Base-by-base conservation (phyloP, 306 rosid species). In the Rosa rugosa region DNA sequence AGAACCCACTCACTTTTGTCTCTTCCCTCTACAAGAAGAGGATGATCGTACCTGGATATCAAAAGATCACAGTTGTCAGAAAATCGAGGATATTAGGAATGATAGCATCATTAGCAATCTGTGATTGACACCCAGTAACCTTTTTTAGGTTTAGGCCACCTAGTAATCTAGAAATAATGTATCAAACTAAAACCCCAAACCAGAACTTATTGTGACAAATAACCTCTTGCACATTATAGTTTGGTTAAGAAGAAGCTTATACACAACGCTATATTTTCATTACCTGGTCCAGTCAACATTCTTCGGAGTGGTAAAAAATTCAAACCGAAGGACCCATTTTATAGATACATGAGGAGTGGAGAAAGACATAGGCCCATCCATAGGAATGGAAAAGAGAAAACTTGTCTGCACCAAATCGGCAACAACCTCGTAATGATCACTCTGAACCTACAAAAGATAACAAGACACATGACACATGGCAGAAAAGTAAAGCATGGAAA, bases 281-380 rank as follows among this genome's bases (percentile, higher is more conserved):
- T 89, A 96, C 98, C 89, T 91, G 75, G 90, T 84, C 98, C 97
- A 93, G 80, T 96, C 92, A 60, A 91, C 82, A 84, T 85, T 87
- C 89, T 89, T 96, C 10, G 96, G 99, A 69, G 97, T 93, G 81
- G 96, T 93, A 79, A 85, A 89, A 86, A 96, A 93, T 80, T 96
- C 99, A 83, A 96, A 96, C 49, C 99, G 97, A 80, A 96, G 99
- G 69, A 87, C 92, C 99, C 99, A 96, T 80, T 87, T 92, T 71
- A 96, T 94, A 75, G 97, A 88, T 77, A 96, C 97, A 68, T 85
- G 96, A 59, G 96, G 93, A 87, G 99, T 96, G 80, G 97, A 86
- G 89, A 96, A 93, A 40, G 97, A 91, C 99, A 96, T 96, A 23
- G 99, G 99, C 54, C 99, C 99, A 85, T 96, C 98, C 96, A 87